These are phyloP conservation scores for Epichloe glyceriae DNA, from an alignment of 2,329 filamentous ascomycete species.

Conservation along the genomic window DNA sequence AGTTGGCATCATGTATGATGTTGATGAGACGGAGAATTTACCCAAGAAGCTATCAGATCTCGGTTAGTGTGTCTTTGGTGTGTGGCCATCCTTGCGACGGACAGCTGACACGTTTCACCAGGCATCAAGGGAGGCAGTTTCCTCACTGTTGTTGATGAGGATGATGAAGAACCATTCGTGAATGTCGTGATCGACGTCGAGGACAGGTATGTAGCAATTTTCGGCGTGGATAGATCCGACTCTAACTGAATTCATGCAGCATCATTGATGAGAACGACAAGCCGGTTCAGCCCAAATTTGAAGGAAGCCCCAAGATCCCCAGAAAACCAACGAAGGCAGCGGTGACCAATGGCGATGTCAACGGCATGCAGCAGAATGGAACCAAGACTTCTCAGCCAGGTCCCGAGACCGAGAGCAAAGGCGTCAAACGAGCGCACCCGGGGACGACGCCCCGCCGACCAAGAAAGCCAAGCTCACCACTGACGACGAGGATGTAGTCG, in stretches of 20 bases:
- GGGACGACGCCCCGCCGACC: slow-evolving; percentile 26
- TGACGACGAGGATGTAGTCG: slow-evolving; percentile 24
- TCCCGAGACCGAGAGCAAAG: slow-evolving; percentile 15
- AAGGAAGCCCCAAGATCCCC: slow-evolving; percentile 36
- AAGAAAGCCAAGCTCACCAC: slow-evolving; percentile 37
- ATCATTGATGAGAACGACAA: slow-evolving; percentile 33
- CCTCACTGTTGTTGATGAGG: slow-evolving; percentile 73
- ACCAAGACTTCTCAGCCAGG: slow-evolving; percentile 25
- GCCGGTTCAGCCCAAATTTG: slow-evolving; percentile 36
- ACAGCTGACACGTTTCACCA: slow-evolving; percentile 16
- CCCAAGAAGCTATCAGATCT: slow-evolving; percentile 66
- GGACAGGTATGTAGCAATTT: slow-evolving; percentile 37
- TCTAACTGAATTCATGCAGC: slow-evolving; percentile 23
- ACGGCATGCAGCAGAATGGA: slow-evolving; percentile 26
- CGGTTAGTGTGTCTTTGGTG: slow-evolving; percentile 28
- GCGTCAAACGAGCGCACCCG: slow-evolving; percentile 34
- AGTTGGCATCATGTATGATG: slow-evolving; percentile 71
- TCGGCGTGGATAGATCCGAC: not conserved
- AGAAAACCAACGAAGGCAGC: slow-evolving; percentile 35
- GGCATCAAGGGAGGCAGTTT: slow-evolving; percentile 62
- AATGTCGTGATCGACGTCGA: slow-evolving; percentile 65
- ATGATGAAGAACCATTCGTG: slow-evolving; percentile 60
- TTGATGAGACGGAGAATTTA: slow-evolving; percentile 78
- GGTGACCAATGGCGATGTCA: slow-evolving; percentile 26
- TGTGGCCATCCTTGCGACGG: not conserved